A percentile compares a stretch with the other conserved stretches of the same genome.
Conservation (phyloP, 257 asterid genomes). For the Ligustrum vulgare region DNA sequence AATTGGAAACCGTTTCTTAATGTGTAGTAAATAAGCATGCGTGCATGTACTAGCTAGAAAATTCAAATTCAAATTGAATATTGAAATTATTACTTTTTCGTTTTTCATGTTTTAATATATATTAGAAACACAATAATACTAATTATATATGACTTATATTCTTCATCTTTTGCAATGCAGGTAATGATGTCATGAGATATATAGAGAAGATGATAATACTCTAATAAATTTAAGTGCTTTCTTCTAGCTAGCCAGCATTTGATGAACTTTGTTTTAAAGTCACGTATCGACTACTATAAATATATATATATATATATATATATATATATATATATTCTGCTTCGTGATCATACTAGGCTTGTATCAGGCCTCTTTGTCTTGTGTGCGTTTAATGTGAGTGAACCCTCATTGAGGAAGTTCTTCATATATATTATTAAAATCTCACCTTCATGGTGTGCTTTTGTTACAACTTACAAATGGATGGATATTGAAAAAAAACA, state of each 20-base stretch:
- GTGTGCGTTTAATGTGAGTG: background rate
- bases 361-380: background rate
- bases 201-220: background rate
- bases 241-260: background rate
- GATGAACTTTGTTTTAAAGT: slow-evolving; percentile 19
- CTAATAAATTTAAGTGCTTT: slow-evolving; percentile 7
- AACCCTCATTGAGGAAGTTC: background rate
- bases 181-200: slow-evolving; percentile 22
- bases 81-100: too few species aligned
- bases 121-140: too few species aligned
- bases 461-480: background rate
- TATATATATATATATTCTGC: too few species aligned
- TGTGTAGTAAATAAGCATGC: too few species aligned
- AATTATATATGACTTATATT: too few species aligned
- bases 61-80: background rate
- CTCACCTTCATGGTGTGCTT: slow-evolving; percentile 1
- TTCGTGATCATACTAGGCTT: too few species aligned
- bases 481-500: background rate
- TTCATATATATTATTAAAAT: background rate
- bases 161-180: slow-evolving; percentile 28
- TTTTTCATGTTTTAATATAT: too few species aligned
- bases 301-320: too few species aligned
- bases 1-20: too few species aligned
- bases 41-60: background rate
- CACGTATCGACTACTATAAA: background rate